Base-by-base conservation (phyloP, 1,139 yeast species). In the Geotrichum carabidarum region DNA sequence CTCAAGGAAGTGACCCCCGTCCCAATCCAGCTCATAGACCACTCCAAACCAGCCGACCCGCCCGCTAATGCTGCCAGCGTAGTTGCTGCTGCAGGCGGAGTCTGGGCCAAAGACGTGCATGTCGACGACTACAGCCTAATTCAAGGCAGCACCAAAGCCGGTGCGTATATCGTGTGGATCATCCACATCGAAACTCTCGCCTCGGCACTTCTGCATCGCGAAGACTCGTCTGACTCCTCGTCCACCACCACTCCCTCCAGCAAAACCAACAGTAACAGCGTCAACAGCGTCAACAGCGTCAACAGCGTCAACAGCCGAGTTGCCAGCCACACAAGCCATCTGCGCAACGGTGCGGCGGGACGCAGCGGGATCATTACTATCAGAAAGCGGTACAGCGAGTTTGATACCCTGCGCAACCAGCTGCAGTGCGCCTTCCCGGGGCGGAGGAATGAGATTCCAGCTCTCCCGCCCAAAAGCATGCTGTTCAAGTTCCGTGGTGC, bases 341-440 rank as follows among this genome's bases (percentile, higher is more conserved):
- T 27, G 2, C 14, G 12, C 12, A 22, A 32, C 22, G 17, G 34
- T 2, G 30, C 38, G n/a, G 31, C 37, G 40, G 8, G 27, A 27
- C 34, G 50, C 61, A 32, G 80, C 80, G 74, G 82, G 0, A 74
- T 77, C 36, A 75, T 84, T 15, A 67, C 72, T 34, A 62, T 83
- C 12, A 77, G 82, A 62, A 81, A 81, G 64, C 71, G 95, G 56
- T 86, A 84, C 66, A 78, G 80, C 55, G 94, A 87, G 57, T 78
- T 88, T 57, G 84, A 74, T 48, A 58, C 59, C 40, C 73, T 87
- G 36, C 73, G 85, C 35, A 61, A 62, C 0, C 63, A 66, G 8
- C 67, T 88, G n/a, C 62, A 72, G 8, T 56, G 56, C 2, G 71
- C 70, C 34, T 78, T 72, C 62, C 79, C 78, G 0, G 58, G 69